Percentiles rank a stretch among this genome's conserved stretches.
These are phyloP conservation scores for Naganishia friedmannii DNA, from an alignment of 768 basidiomycete species.

Conservation along the genomic window DNA sequence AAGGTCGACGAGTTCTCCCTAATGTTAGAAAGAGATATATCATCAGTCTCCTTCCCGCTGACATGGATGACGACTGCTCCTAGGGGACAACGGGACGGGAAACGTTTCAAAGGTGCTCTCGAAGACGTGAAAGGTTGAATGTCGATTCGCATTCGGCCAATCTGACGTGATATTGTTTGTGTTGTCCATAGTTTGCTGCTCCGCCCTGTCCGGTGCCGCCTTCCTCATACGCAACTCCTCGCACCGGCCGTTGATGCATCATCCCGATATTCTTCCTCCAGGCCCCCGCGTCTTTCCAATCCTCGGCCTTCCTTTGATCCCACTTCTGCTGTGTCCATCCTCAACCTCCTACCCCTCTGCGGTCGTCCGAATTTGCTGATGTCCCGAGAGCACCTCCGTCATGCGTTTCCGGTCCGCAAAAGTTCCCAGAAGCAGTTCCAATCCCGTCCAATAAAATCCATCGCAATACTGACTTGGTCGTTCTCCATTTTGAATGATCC, in stretches of 20 bases:
- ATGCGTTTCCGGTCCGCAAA: conserved; percentile 1
- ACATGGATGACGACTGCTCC: neutral
- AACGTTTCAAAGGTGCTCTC: neutral
- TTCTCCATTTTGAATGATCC: conserved; percentile 33
- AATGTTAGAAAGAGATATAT: conserved; percentile 36
- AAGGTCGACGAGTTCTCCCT: conserved; percentile 99
- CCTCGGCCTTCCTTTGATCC: neutral
- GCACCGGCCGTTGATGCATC: no score
- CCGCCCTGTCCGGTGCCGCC: neutral
- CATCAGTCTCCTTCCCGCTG: conserved; percentile 26
- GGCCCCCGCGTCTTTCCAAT: no score
- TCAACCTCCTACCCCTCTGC: neutral
- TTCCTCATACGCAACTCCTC: no score
- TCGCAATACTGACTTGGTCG: conserved; percentile 29
- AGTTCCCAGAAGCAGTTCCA: neutral
- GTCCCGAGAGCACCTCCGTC: neutral
- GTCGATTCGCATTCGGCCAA: neutral
- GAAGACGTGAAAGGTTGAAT: neutral
- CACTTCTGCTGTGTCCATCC: neutral
- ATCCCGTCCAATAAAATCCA: neutral
- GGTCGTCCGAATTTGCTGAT: neutral
- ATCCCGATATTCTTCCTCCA: no score
- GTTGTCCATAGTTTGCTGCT: neutral
- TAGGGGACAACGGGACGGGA: neutral
- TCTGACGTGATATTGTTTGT: neutral